These are phyloP conservation scores for Colletotrichum sidae DNA, from an alignment of 2,329 filamentous ascomycete species.

Conservation along the genomic window DNA sequence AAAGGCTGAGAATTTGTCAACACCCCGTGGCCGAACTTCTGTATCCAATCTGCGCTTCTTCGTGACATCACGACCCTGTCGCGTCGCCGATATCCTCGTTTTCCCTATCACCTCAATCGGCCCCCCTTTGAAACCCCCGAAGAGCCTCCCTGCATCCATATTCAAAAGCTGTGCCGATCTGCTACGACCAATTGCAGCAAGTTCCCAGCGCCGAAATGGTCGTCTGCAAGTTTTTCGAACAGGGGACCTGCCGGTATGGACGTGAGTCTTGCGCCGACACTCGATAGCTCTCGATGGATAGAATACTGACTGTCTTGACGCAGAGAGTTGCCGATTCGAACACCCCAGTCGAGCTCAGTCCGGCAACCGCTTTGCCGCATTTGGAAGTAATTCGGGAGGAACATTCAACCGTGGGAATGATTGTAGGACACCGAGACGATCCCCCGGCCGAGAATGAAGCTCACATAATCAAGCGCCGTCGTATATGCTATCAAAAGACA, in stretches of 20 bases:
- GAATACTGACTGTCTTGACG: conserved; percentile 2
- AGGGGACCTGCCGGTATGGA: conserved; percentile 65
- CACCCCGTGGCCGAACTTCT: too few species aligned
- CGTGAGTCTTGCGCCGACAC: conserved; percentile 50
- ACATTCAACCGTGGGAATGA: conserved; percentile 36
- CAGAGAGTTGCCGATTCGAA: conserved; percentile 67
- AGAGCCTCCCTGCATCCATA: neutral
- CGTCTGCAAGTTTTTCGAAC: conserved; percentile 62
- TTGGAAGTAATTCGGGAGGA: conserved; percentile 36
- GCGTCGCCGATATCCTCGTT: too few species aligned
- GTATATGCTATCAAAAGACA: conserved; percentile 67
- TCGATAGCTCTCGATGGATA: neutral
- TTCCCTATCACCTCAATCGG: too few species aligned
- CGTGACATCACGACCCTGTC: too few species aligned
- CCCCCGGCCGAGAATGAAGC: neutral
- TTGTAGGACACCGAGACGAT: conserved; percentile 7
- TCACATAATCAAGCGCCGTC: conserved; percentile 39
- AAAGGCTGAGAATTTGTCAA: too few species aligned
- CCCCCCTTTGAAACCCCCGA: neutral
- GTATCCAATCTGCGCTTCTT: too few species aligned
- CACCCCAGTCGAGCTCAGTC: conserved; percentile 54
- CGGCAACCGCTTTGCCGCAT: conserved; percentile 38
- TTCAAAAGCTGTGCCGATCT: too few species aligned
- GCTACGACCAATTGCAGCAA: neutral
- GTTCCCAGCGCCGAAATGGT: conserved; percentile 45